Evolutionary conservation across 768 basidiomycete species (phyloP).

Genomic region (Pilatotrama ljubarskyi): DNA sequence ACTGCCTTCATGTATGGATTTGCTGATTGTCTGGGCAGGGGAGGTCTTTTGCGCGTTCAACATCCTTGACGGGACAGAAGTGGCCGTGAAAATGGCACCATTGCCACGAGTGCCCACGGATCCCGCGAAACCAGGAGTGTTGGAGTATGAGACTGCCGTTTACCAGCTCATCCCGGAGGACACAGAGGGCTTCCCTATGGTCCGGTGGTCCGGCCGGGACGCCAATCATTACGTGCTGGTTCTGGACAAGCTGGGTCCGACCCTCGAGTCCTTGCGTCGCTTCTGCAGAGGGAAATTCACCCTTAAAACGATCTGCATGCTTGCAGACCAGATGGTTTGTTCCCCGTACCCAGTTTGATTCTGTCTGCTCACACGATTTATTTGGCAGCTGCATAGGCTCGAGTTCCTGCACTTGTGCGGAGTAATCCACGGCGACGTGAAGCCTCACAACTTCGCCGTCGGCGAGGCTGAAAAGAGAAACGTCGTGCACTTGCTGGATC

Average conservation of each 20-base stretch:
- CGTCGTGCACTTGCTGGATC: conserved; percentile 24
- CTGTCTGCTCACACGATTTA: background rate
- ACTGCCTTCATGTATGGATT: background rate
- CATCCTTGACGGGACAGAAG: conserved; percentile 15
- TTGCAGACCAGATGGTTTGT: conserved; percentile 28
- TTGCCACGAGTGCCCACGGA: too few relatives aligned
- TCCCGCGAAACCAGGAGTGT: too few relatives aligned
- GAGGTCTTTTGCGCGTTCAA: background rate
- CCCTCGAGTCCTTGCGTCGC: conserved; percentile 16
- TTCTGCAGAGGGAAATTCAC: conserved; percentile 23
- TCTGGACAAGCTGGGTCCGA: conserved; percentile 27
- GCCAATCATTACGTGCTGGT: conserved; percentile 17
- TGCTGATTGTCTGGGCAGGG: background rate
- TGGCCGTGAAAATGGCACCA: conserved; percentile 22
- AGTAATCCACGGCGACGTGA: conserved; percentile 26
- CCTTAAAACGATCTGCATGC: conserved; percentile 27
- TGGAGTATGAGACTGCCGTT: conserved; percentile 22
- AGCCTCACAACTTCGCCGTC: conserved; percentile 27
- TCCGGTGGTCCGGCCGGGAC: conserved; percentile 22
- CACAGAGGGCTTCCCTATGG: conserved; percentile 13
- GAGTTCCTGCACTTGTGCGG: conserved; percentile 24
- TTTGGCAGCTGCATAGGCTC: conserved; percentile 17
- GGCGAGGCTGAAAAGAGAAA: conserved; percentile 6
- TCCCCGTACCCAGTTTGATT: background rate
- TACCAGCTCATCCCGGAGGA: conserved; percentile 20